Evolutionary conservation across 768 basidiomycete species (phyloP).

Genomic region (Porphyrellus cyaneotinctus): DNA sequence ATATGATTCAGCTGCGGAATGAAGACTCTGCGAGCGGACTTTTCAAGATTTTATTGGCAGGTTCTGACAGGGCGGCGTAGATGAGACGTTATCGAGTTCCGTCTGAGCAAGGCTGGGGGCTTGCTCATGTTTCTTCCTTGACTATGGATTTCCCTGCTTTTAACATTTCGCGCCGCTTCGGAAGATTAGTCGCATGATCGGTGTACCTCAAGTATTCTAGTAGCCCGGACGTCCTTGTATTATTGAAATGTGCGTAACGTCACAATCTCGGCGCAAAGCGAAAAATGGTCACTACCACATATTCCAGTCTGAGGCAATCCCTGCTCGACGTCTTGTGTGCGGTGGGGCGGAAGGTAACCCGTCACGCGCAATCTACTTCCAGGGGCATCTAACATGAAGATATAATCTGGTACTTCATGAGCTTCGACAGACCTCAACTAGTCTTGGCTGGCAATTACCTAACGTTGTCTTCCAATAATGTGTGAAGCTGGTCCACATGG

Average conservation of each 20-base stretch:
- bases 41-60: slow-evolving; percentile 82
- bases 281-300: slow-evolving; percentile 85
- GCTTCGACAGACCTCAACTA: not conserved
- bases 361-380: slow-evolving; percentile 34
- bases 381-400: slow-evolving; percentile 64
- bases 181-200: not conserved
- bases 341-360: slow-evolving; percentile 61
- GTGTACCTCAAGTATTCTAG: slow-evolving; percentile 13
- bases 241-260: slow-evolving; percentile 11
- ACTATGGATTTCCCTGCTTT: not conserved
- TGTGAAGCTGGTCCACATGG: slow-evolving; percentile 86
- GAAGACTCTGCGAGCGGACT: slow-evolving; percentile 81
- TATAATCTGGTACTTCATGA: slow-evolving; percentile 63
- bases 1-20: slow-evolving; percentile 95
- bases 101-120: not conserved
- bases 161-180: not conserved
- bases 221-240: slow-evolving; percentile 3
- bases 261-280: slow-evolving; percentile 63
- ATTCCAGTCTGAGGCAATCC: slow-evolving; percentile 80
- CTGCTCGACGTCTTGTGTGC: slow-evolving; percentile 50
- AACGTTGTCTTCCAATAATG: slow-evolving; percentile 81
- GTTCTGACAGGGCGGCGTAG: slow-evolving; percentile 65
- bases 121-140: not conserved
- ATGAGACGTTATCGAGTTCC: not conserved
- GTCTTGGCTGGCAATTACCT: slow-evolving; percentile 41